These are phyloP conservation scores for Xylariaceae sp. DNA, from an alignment of 2,329 filamentous ascomycete genomes.

Conservation along the genomic window DNA sequence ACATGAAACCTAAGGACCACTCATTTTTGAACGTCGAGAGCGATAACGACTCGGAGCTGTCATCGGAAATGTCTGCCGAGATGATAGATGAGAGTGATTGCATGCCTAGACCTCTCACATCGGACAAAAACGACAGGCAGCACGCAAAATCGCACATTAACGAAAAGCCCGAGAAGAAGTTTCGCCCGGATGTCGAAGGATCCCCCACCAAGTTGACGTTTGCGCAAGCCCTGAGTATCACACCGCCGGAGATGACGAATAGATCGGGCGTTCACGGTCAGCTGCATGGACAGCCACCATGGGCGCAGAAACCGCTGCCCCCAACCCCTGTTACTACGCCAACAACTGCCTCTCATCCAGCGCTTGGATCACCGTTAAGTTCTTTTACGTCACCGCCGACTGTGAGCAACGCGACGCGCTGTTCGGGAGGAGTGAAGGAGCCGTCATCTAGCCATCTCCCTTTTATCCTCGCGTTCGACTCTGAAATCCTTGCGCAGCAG, in stretches of 20 bases:
- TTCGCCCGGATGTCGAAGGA: conserved; percentile 16
- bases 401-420: conserved; percentile 33
- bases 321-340: conserved; percentile 49
- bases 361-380: conserved; percentile 30
- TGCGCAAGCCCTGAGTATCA: conserved; percentile 42
- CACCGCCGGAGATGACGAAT: conserved; percentile 35
- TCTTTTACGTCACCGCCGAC: conserved; percentile 35
- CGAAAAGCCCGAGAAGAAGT: conserved; percentile 8
- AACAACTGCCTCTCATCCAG: conserved; percentile 35
- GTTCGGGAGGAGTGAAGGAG: conserved; percentile 27
- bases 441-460: conserved; percentile 60
- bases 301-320: conserved; percentile 42
- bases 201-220: conserved; percentile 45
- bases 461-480: conserved; percentile 77
- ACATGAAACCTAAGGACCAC: conserved; percentile 21
- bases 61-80: conserved; percentile 57
- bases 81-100: conserved; percentile 35
- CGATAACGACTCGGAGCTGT: conserved; percentile 52
- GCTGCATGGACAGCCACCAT: conserved; percentile 23
- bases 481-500: conserved; percentile 71
- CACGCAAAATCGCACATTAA: conserved; percentile 15
- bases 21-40: conserved; percentile 37
- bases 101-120: conserved; percentile 28
- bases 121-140: conserved; percentile 22
- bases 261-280: conserved; percentile 39